A percentile compares a stretch with the other conserved stretches of the same genome.
These are phyloP conservation scores for Saccharum hybrid DNA, from an alignment of 202 grass and related monocot species.

Conservation along the genomic window DNA sequence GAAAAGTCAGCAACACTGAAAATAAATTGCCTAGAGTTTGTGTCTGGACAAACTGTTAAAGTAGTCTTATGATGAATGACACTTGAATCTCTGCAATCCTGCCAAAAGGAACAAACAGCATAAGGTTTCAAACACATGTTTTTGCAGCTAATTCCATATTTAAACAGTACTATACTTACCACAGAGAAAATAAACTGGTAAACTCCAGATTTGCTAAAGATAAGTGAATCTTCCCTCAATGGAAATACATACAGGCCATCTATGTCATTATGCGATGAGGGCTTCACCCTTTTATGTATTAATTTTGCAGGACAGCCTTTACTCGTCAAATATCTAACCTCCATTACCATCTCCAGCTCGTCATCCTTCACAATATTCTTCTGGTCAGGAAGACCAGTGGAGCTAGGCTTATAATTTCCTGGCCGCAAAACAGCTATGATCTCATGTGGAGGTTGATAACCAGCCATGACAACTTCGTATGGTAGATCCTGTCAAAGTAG, in stretches of 20 bases:
- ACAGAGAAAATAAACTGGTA: slow-evolving; percentile 53
- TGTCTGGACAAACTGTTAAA: slow-evolving; percentile 50
- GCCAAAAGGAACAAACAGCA: not conserved
- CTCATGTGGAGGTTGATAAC: slow-evolving; percentile 43
- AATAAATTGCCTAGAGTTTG: slow-evolving; percentile 35
- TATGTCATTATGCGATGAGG: slow-evolving; percentile 36
- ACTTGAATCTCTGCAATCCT: slow-evolving; percentile 39
- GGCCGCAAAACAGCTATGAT: slow-evolving; percentile 48
- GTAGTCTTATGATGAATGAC: slow-evolving; percentile 37
- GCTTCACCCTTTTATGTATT: slow-evolving; percentile 30
- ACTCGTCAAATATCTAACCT: slow-evolving; percentile 25
- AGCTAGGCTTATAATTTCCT: slow-evolving; percentile 9
- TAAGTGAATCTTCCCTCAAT: slow-evolving; percentile 17
- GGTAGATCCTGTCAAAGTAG: slow-evolving; percentile 44
- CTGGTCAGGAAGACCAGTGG: slow-evolving; percentile 29
- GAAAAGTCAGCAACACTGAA: not conserved
- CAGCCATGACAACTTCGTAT: slow-evolving; percentile 41
- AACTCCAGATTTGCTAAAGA: slow-evolving; percentile 46
- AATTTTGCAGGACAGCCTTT: slow-evolving; percentile 9
- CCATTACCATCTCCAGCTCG: slow-evolving; percentile 47
- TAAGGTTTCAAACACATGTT: slow-evolving; percentile 1
- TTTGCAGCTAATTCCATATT: not conserved
- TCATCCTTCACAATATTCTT: slow-evolving; percentile 53
- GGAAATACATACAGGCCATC: slow-evolving; percentile 52
- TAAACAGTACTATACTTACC: slow-evolving; percentile 45